These are phyloP conservation scores for Hirschfeldia incana DNA, from an alignment of 345 rosid genomes.

Conservation along the genomic window DNA sequence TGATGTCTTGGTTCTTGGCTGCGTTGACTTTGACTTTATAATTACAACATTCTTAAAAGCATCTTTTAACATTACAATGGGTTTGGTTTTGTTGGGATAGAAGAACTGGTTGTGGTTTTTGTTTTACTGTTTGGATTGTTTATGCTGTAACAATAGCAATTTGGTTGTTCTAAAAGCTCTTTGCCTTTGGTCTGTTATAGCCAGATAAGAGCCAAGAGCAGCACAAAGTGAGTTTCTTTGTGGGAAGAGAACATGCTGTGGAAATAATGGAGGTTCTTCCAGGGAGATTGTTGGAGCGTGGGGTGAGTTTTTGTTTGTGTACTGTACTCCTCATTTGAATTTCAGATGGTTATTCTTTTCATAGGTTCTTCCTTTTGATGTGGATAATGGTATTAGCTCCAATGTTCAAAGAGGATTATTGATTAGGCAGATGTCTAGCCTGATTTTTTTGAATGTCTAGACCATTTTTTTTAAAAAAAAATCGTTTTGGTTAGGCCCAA, in stretches of 20 bases:
- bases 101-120: neutral
- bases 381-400: neutral
- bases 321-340: neutral
- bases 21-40: slow-evolving; percentile 16
- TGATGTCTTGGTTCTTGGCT: neutral
- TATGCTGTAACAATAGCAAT: slow-evolving; percentile 9
- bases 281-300: slow-evolving; percentile 53
- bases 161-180: neutral
- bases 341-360: slow-evolving; percentile 7
- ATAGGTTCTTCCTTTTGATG: slow-evolving; percentile 13
- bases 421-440: no score
- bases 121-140: neutral
- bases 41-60: neutral
- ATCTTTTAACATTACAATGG: neutral
- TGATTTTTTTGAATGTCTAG: no score
- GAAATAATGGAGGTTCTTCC: slow-evolving; percentile 56
- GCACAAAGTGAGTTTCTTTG: slow-evolving; percentile 78
- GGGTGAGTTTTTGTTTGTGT: slow-evolving; percentile 49
- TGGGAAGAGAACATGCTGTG: slow-evolving; percentile 54
- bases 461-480: no score
- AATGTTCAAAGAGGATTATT: no score
- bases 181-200: slow-evolving; percentile 44
- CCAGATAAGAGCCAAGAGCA: slow-evolving; percentile 67
- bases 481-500: no score
- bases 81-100: neutral